These are phyloP conservation scores for Ascobolus immersus DNA, from an alignment of 495 filamentous ascomycete species.

Conservation along the genomic window DNA sequence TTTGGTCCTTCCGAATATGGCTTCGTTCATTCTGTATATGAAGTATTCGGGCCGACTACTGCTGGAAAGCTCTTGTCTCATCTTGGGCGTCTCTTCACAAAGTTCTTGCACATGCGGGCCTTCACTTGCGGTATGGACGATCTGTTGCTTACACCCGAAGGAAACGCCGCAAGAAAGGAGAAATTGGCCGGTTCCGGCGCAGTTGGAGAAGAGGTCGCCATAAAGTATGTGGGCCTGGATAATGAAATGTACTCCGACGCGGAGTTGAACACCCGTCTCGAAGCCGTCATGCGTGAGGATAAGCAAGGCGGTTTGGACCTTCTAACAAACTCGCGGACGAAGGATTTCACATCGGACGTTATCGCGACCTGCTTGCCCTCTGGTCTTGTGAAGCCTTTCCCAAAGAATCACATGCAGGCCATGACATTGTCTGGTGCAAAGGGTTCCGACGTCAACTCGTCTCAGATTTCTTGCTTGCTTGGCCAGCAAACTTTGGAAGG, in stretches of 20 bases:
- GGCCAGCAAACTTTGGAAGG: constrained; percentile 95
- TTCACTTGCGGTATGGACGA: constrained; percentile 97
- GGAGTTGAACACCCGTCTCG: constrained; percentile 48
- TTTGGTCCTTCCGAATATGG: constrained; percentile 71
- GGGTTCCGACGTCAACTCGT: constrained; percentile 77
- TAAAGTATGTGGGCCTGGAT: constrained; percentile 70
- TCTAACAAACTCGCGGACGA: constrained; percentile 48
- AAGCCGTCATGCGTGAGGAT: constrained; percentile 76
- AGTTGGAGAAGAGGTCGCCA: constrained; percentile 61
- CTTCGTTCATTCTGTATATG: constrained; percentile 74
- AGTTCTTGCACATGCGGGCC: constrained; percentile 72
- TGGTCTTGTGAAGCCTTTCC: constrained; percentile 75
- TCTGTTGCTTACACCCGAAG: constrained; percentile 56
- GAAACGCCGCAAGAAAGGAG: constrained; percentile 44
- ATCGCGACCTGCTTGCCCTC: constrained; percentile 52
- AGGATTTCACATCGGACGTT: constrained; percentile 49
- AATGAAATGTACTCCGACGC: constrained; percentile 35
- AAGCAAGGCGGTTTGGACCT: constrained; percentile 75
- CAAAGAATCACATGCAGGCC: constrained; percentile 92
- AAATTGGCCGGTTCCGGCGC: constrained; percentile 38
- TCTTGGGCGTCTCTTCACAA: constrained; percentile 67
- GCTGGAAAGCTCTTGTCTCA: constrained; percentile 73
- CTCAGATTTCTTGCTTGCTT: constrained; percentile 88
- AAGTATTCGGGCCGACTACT: constrained; percentile 66
- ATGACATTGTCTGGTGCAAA: constrained; percentile 97